Base-by-base conservation (phyloP, 1,284 basidiomycete genomes). In the Somion occarium region DNA sequence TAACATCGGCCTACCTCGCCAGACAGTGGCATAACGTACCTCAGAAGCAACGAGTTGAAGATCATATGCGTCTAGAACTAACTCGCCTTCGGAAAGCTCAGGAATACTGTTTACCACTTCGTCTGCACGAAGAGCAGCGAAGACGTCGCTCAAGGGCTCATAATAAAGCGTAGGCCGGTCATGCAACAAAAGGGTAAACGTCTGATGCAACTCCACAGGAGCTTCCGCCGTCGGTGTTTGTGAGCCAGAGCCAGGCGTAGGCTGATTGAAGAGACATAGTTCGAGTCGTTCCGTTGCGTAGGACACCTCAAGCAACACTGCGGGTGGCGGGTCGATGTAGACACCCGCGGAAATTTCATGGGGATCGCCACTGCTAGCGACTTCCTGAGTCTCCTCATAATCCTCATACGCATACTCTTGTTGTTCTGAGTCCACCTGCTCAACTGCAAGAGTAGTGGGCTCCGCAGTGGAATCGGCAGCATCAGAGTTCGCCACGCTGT, bases 291-390 rank as follows among this genome's bases (percentile, higher is more conserved):
- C 73, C 38, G 69, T 63, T 15, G 70, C 65, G 50, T 68, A 60
- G 24, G 64, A 56, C 19, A 87, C 59, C 18, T 79, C 75, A 26
- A 89, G 61, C 42, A 86, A 68, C 43, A 89, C 82, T 20, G 82
- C 71, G 15, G 86, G 85, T 44, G 86, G 86, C n/a, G 83, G 83
- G 53, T 88, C 85, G 50, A 86, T 85, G 61, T 81, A 84, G 44
- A 85, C 78, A 24, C 78, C 85, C 56, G 85, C 85, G 9, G 80
- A 82, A 45, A 84, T 81, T 63, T 84, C 81, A 60, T 83, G 80
- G 5, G 81, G 80, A 64, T 85, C 79, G 26, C 52, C 54, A 5
- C 49, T 41, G 15, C 47, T 53, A 49, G 46, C 44, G 50, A 3
- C 38, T n/a, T n/a, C n/a, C 44, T 19, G 24, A 30, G 48, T 34